These are phyloP conservation scores for Phallus indusiatus DNA, from an alignment of 768 basidiomycete genomes.

Conservation along the genomic window DNA sequence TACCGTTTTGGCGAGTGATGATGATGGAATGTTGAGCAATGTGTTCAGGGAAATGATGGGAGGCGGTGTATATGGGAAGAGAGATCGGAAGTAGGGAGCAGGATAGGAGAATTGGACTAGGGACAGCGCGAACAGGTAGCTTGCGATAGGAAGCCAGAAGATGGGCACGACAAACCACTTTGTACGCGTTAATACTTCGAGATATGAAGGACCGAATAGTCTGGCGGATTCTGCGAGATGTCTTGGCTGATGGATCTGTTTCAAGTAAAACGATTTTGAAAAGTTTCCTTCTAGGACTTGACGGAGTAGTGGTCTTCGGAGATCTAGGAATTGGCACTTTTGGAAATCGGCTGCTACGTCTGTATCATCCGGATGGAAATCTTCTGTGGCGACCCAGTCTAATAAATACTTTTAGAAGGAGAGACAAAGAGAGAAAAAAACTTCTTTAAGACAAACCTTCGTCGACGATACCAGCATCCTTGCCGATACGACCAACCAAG, in stretches of 20 bases:
- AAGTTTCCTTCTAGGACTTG: constrained; percentile 89
- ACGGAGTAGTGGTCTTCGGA: constrained; percentile 61
- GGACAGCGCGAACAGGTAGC: constrained; percentile 75
- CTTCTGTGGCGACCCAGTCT: constrained; percentile 88
- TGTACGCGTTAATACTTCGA: constrained; percentile 85
- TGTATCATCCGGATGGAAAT: constrained; percentile 89
- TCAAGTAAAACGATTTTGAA: constrained; percentile 83
- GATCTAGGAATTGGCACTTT: constrained; percentile 87
- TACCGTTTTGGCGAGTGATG: constrained; percentile 44
- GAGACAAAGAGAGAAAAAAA: constrained; percentile 4
- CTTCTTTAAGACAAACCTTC: constrained; percentile 53
- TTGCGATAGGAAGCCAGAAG: constrained; percentile 83
- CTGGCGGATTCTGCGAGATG: constrained; percentile 77
- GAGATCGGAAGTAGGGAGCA: constrained; percentile 31
- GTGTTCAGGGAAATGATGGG: constrained; percentile 33
- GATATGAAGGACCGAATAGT: constrained; percentile 70
- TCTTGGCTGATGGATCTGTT: constrained; percentile 95
- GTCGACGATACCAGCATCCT: constrained; percentile 60
- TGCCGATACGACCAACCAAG: constrained; percentile 72
- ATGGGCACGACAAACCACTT: constrained; percentile 90
- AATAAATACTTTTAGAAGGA: neutral
- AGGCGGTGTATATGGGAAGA: constrained; percentile 47
- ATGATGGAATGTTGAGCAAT: constrained; percentile 38
- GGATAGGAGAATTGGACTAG: constrained; percentile 58
- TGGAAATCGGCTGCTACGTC: constrained; percentile 72